Percentiles rank a stretch among this genome's conserved stretches.
These are phyloP conservation scores for Leucogyrophana mollusca DNA, from an alignment of 768 basidiomycete species.

Conservation along the genomic window DNA sequence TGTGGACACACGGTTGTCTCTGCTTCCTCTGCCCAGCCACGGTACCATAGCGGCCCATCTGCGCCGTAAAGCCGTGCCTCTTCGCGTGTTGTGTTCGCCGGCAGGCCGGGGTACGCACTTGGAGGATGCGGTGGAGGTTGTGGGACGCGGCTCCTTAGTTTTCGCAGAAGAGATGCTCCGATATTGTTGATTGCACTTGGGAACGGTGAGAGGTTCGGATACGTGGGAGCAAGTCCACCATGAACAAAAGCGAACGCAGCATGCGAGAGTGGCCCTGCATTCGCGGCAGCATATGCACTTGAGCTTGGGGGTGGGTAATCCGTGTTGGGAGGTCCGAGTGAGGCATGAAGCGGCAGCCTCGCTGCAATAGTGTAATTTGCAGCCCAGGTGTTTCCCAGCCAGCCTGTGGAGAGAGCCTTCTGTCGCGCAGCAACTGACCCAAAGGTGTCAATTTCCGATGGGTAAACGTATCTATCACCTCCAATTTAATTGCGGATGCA, in stretches of 20 bases:
- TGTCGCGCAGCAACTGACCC: conserved; percentile 71
- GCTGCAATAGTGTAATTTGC: conserved; percentile 80
- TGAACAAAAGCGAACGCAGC: conserved; percentile 91
- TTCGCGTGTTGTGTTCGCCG: conserved; percentile 57
- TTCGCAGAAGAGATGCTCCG: conserved; percentile 64
- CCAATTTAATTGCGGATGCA: conserved; percentile 7
- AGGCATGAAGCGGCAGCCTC: conserved; percentile 77
- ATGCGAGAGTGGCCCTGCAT: conserved; percentile 57
- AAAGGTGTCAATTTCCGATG: conserved; percentile 80
- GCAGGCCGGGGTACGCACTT: conserved; percentile 69
- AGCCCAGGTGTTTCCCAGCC: conserved; percentile 81
- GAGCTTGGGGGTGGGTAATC: conserved; percentile 45
- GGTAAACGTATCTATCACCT: conserved; percentile 72
- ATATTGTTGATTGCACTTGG: conserved; percentile 81
- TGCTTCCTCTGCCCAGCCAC: conserved; percentile 82
- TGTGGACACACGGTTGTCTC: conserved; percentile 69
- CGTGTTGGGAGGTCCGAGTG: conserved; percentile 66
- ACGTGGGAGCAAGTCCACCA: conserved; percentile 82
- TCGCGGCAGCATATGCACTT: conserved; percentile 30
- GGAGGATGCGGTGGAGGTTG: conserved; percentile 81
- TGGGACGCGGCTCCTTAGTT: conserved; percentile 63
- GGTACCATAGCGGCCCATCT: conserved; percentile 92
- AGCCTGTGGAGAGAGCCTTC: conserved; percentile 70
- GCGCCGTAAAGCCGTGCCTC: conserved; percentile 71
- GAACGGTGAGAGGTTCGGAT: conserved; percentile 75